Evolutionary conservation across 306 rosid genomes (phyloP).

Genomic region (Quercus bicolor): DNA sequence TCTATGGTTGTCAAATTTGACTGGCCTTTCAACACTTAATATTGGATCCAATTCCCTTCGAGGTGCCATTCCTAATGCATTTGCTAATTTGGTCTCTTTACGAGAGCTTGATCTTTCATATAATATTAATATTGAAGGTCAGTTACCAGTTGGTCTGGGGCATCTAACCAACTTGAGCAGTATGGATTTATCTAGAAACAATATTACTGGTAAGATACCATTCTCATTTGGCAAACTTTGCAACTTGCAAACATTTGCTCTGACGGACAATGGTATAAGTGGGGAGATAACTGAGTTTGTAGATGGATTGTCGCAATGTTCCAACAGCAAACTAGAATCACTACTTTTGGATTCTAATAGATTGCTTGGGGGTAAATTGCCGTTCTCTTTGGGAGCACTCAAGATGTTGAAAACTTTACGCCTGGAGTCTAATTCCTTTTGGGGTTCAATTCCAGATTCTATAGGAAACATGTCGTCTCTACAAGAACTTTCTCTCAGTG

Average conservation of each 20-base stretch:
- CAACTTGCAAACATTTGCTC: neutral
- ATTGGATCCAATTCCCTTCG: neutral
- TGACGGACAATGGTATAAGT: rapidly evolving
- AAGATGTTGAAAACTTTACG: neutral
- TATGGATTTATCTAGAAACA: rapidly evolving
- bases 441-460: neutral
- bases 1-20: neutral
- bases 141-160: neutral
- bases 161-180: neutral
- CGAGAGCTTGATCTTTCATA: neutral
- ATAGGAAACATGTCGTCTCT: too few species aligned
- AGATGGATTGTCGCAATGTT: too few species aligned
- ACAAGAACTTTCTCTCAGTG: rapidly evolving
- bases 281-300: neutral
- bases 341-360: too few species aligned
- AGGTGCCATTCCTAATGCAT: neutral
- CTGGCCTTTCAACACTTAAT: neutral
- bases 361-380: neutral
- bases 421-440: rapidly evolving
- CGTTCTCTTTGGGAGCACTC: neutral
- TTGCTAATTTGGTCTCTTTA: neutral
- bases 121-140: rapidly evolving
- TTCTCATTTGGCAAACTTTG: neutral
- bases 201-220: neutral
- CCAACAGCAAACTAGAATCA: too few species aligned